A percentile compares a stretch with the other conserved stretches of the same genome.
Conservation (phyloP, 169 alveolate genomes). For the Fabrea salina region DNA sequence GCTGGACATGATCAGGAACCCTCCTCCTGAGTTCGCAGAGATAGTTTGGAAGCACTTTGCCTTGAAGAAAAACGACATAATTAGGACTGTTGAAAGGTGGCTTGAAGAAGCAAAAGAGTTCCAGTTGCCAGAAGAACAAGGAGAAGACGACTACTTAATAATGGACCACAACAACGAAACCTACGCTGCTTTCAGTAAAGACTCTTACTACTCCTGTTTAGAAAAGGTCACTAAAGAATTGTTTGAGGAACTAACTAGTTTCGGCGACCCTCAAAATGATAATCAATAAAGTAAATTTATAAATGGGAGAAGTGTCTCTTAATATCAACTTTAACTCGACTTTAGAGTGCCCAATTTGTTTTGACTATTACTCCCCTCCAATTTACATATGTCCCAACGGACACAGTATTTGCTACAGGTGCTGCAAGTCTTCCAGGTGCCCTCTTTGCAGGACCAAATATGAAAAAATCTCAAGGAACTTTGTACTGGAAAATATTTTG, state of each 20-base stretch:
- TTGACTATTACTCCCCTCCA: slow-evolving; percentile 31
- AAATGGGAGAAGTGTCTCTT: too few species aligned
- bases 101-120: slow-evolving; percentile 63
- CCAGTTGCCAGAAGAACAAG: background rate
- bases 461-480: slow-evolving; percentile 2
- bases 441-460: slow-evolving; percentile 17
- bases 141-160: slow-evolving; percentile 4
- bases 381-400: slow-evolving; percentile 15
- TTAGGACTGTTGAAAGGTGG: slow-evolving; percentile 79
- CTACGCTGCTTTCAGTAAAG: background rate
- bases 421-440: slow-evolving; percentile 2
- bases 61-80: slow-evolving; percentile 75
- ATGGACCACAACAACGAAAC: slow-evolving; percentile 19
- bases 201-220: background rate
- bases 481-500: slow-evolving; percentile 21
- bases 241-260: background rate
- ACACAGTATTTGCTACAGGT: slow-evolving; percentile 11
- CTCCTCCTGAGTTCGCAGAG: slow-evolving; percentile 84
- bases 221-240: slow-evolving; percentile 10
- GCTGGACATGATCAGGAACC: slow-evolving; percentile 80
- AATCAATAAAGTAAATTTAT: too few species aligned
- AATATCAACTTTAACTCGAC: too few species aligned
- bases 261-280: too few species aligned
- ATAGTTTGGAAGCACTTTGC: slow-evolving; percentile 75
- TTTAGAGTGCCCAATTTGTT: slow-evolving; percentile 33